Evolutionary conservation across 2,329 filamentous ascomycete genomes (phyloP).

Genomic region (Fusarium haematococcum): DNA sequence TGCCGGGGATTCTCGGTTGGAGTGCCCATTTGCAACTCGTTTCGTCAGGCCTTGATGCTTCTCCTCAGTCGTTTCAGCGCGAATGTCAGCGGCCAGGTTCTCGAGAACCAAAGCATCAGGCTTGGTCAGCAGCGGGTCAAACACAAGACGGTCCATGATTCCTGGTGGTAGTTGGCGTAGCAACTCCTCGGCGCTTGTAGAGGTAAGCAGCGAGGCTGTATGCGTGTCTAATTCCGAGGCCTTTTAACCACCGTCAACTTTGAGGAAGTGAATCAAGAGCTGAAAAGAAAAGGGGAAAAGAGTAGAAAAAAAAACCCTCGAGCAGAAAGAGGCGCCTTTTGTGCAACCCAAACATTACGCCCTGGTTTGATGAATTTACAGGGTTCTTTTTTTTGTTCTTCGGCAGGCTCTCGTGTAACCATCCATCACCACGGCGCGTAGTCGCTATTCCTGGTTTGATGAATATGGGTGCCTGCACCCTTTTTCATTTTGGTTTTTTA

Average conservation of each 20-base stretch:
- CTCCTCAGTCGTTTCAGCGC: background rate
- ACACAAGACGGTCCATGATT: conserved; percentile 2
- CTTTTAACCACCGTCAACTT: background rate
- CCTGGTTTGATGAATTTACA: background rate
- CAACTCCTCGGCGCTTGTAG: background rate
- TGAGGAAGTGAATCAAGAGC: background rate
- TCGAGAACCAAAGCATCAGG: conserved; percentile 21
- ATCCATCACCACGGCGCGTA: background rate
- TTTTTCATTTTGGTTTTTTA: background rate
- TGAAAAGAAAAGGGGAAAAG: background rate
- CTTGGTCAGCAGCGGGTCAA: conserved; percentile 28
- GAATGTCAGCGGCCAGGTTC: background rate
- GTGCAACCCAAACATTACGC: background rate
- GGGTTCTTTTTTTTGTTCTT: background rate
- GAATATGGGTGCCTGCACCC: background rate
- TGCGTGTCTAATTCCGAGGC: background rate
- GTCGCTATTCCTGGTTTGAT: background rate
- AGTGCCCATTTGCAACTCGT: background rate
- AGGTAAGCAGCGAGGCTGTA: background rate
- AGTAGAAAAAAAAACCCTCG: background rate
- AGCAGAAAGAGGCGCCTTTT: background rate
- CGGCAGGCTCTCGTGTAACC: background rate
- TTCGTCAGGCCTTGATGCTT: background rate
- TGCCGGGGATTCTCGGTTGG: background rate
- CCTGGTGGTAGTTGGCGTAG: background rate